Percentiles rank a stretch among this genome's conserved stretches.
Conservation (phyloP, 345 rosid species). For the Citrus reticulata region DNA sequence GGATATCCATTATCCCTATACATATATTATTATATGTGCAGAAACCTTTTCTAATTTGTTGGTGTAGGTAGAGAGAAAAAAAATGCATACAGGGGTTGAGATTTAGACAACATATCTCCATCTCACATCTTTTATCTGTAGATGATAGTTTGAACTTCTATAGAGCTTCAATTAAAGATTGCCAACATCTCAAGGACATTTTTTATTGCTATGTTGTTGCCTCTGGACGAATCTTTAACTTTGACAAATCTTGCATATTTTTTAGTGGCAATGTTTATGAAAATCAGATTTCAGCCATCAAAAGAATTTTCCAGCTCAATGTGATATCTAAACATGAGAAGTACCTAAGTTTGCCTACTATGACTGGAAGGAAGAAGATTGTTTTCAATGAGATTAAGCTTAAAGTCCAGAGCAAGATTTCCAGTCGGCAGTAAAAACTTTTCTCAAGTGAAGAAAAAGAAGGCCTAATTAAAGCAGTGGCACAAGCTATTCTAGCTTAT, state of each 20-base stretch:
- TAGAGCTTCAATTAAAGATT: not conserved
- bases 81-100: not conserved
- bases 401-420: not conserved
- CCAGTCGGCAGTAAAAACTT: not conserved
- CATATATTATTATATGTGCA: not conserved
- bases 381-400: not conserved
- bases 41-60: not conserved
- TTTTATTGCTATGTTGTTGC: not conserved
- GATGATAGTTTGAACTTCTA: not conserved
- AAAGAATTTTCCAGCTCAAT: not conserved
- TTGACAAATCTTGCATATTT: not conserved
- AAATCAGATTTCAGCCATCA: not conserved
- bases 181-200: not conserved
- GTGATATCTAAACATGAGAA: not conserved
- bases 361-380: not conserved
- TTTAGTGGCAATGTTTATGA: not conserved
- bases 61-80: not conserved
- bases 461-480: not conserved
- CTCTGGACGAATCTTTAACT: not conserved
- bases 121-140: not conserved
- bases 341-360: not conserved
- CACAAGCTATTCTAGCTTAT: not conserved
- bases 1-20: not conserved
- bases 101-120: not conserved
- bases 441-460: not conserved